Percentiles rank a stretch among this genome's conserved stretches.
Conservation (phyloP, 2,329 filamentous ascomycete genomes). For the Aaosphaeria arxii region DNA sequence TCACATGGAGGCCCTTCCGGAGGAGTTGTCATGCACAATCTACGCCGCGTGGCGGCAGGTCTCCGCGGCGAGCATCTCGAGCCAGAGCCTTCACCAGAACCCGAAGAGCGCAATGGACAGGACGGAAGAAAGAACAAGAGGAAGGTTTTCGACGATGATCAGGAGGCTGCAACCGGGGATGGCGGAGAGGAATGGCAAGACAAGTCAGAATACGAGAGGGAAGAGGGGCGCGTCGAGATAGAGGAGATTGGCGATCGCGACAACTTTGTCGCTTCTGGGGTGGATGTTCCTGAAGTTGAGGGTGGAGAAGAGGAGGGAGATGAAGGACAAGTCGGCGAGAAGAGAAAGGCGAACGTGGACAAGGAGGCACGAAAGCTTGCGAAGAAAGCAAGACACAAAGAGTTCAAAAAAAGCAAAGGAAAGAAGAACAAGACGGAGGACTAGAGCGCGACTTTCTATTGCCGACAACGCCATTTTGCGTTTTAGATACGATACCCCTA, state of each 20-base stretch:
- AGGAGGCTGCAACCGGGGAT: slow-evolving; percentile 5
- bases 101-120: slow-evolving; percentile 18
- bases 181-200: slow-evolving; percentile 37
- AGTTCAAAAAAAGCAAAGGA: slow-evolving; percentile 32
- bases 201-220: slow-evolving; percentile 42
- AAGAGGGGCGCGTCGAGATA: slow-evolving; percentile 38
- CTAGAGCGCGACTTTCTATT: slow-evolving; percentile 2
- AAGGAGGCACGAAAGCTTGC: slow-evolving; percentile 62
- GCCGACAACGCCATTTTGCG: background rate
- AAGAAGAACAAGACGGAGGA: slow-evolving; percentile 20
- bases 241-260: slow-evolving; percentile 39
- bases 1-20: slow-evolving; percentile 43
- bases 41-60: slow-evolving; percentile 52
- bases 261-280: slow-evolving; percentile 26
- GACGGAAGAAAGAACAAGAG: background rate
- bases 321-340: background rate
- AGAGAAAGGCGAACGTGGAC: slow-evolving; percentile 38
- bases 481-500: no score
- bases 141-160: slow-evolving; percentile 1
- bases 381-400: slow-evolving; percentile 34
- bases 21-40: slow-evolving; percentile 51
- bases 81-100: slow-evolving; percentile 42
- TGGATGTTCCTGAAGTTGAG: slow-evolving; percentile 22
- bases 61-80: slow-evolving; percentile 51
- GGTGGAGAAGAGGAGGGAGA: slow-evolving; percentile 15